Percentiles rank a stretch among this genome's conserved stretches.
These are phyloP conservation scores for Pythium rhizo-oryzae DNA, from an alignment of 352 stramenopile genomes.

Conservation along the genomic window DNA sequence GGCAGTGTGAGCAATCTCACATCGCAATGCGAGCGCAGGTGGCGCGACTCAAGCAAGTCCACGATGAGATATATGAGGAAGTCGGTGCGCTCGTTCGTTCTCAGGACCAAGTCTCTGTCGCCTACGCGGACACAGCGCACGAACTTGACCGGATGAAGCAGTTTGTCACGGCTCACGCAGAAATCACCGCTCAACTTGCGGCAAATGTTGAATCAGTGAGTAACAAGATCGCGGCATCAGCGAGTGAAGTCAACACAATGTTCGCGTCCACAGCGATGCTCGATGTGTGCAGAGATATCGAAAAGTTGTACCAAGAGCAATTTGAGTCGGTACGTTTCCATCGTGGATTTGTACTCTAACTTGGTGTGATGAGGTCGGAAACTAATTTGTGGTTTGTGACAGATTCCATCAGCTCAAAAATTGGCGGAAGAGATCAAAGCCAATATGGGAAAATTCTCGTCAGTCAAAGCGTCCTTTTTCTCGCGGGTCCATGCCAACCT, in stretches of 20 bases:
- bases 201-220: slow-evolving; percentile 69
- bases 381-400: slow-evolving; percentile 6
- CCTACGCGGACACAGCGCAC: slow-evolving; percentile 46
- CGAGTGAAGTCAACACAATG: slow-evolving; percentile 69
- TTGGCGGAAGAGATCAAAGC: slow-evolving; percentile 59
- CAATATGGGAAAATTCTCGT: slow-evolving; percentile 57
- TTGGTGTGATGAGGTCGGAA: not conserved
- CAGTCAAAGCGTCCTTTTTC: slow-evolving; percentile 58
- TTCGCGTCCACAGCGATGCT: slow-evolving; percentile 75
- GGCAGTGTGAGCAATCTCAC: slow-evolving; percentile 81
- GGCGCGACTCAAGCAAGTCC: slow-evolving; percentile 57
- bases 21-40: slow-evolving; percentile 65
- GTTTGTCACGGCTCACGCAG: slow-evolving; percentile 44
- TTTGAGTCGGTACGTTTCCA: slow-evolving; percentile 62
- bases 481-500: slow-evolving; percentile 59
- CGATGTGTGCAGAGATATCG: slow-evolving; percentile 82
- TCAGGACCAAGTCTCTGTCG: slow-evolving; percentile 44
- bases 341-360: not conserved
- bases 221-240: slow-evolving; percentile 60
- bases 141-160: slow-evolving; percentile 58
- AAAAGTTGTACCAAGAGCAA: slow-evolving; percentile 77
- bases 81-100: slow-evolving; percentile 53
- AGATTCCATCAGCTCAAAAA: slow-evolving; percentile 75
- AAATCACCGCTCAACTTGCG: slow-evolving; percentile 68
- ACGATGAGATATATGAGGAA: slow-evolving; percentile 72